phyloP scores from a whole-genome alignment of 345 rosid genomes.

The Trapa incisa region DNA sequence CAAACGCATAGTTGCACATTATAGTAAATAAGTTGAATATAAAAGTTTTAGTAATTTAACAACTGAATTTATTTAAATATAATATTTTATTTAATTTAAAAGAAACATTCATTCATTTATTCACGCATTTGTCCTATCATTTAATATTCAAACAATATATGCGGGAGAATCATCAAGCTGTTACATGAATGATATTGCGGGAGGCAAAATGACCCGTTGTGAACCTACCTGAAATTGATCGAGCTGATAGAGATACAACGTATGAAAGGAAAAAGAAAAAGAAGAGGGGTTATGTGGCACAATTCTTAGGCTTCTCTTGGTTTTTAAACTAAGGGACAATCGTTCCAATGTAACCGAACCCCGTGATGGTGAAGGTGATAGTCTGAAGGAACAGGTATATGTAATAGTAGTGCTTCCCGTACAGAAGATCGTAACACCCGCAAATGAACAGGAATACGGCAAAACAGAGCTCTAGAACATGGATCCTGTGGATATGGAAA shows the following conservation, averaged over 20 bases:
- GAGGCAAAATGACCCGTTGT: too few species aligned
- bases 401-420: slow-evolving; percentile 88
- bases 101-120: too few species aligned
- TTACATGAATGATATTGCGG: too few species aligned
- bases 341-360: slow-evolving; percentile 90
- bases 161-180: too few species aligned
- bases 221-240: too few species aligned
- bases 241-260: not conserved
- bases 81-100: too few species aligned
- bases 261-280: not conserved
- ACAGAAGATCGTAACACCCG: slow-evolving; percentile 81
- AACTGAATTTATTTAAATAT: too few species aligned
- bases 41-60: too few species aligned
- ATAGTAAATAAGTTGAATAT: too few species aligned
- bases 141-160: too few species aligned
- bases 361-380: slow-evolving; percentile 72
- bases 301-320: not conserved
- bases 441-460: slow-evolving; percentile 75
- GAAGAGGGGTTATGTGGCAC: slow-evolving; percentile 1
- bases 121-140: too few species aligned
- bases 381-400: slow-evolving; percentile 90
- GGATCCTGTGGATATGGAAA: slow-evolving; percentile 32
- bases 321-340: slow-evolving; percentile 27
- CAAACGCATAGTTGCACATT: too few species aligned
- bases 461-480: slow-evolving; percentile 76